Evolutionary conservation across 257 asterid genomes (phyloP), one percentile per base, ranked within the genome.

Genomic region (Cruciata laevipes): DNA sequence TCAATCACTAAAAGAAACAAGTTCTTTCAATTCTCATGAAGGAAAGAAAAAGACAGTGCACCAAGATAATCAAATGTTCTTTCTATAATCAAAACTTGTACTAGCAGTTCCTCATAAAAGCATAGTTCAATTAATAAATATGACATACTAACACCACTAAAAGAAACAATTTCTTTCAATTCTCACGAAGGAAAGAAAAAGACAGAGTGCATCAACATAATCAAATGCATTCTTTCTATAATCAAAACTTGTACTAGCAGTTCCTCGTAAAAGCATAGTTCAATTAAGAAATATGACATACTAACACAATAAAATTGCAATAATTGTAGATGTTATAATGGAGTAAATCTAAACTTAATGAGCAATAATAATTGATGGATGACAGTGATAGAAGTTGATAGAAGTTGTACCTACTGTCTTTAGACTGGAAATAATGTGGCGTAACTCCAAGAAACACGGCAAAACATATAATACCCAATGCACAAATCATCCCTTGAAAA

Each of bases 331-430:
- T 40, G 49, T 56, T 56, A 9, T 10, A 53, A 3, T 2, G 14
- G 38, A 63, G 25, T 11, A 17, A 38, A 20, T 27, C 40, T 17
- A n/a, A n/a, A n/a, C n/a, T n/a, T 20, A 16, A 23, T 17, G 31
- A 47, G 21, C 12, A 35, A 51, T 47, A 53, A 31, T 6, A 32
- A 10, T 42, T 42, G 25, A 11, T 10, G 25, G 18, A 17, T 31
- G 17, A 24, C 55, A 49, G 18, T 3, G 13, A 42, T 42, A 13
- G 31, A 64, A 69, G 37, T 42, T 67, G 44, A n/a, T n/a, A n/a
- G n/a, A n/a, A n/a, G n/a, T n/a, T n/a, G n/a, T 76, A 89, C 98
- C 95, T 87, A 76, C 97, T 90, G 14, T 87, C 97, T 68, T n/a
- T n/a, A n/a, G n/a, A n/a, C n/a, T n/a, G n/a, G n/a, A n/a, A n/a